Percentiles rank a stretch among this genome's conserved stretches.
phyloP scores from a whole-genome alignment of 805 yeast genomes.

The Saturnispora halmiae region DNA sequence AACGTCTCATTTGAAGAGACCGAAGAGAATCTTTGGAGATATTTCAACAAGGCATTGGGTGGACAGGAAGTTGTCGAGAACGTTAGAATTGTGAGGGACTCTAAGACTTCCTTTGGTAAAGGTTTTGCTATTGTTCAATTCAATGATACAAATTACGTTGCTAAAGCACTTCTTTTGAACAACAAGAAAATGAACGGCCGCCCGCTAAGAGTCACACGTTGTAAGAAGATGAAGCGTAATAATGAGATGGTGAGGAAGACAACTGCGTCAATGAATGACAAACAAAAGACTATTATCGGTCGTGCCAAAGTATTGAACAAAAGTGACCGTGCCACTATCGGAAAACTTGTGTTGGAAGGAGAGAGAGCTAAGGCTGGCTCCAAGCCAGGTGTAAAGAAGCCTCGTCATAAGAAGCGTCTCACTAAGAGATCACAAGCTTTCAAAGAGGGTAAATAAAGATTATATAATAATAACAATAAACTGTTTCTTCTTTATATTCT shows the following conservation, averaged over 20 bases:
- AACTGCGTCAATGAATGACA: slow-evolving; percentile 39
- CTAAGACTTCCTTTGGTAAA: slow-evolving; percentile 91
- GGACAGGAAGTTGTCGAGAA: slow-evolving; percentile 47
- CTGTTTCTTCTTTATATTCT: no score
- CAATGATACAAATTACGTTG: slow-evolving; percentile 59
- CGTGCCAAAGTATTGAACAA: slow-evolving; percentile 73
- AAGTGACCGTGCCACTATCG: slow-evolving; percentile 67
- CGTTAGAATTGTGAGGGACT: slow-evolving; percentile 84
- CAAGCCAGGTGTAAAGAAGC: slow-evolving; percentile 47
- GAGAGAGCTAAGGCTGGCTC: slow-evolving; percentile 65
- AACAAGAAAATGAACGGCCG: slow-evolving; percentile 54
- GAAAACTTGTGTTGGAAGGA: slow-evolving; percentile 59
- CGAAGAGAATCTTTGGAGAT: slow-evolving; percentile 83
- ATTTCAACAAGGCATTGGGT: slow-evolving; percentile 52
- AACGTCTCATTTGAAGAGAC: slow-evolving; percentile 87
- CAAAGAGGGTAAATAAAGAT: slow-evolving; percentile 5
- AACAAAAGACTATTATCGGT: slow-evolving; percentile 69
- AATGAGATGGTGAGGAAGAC: slow-evolving; percentile 16
- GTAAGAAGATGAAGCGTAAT: slow-evolving; percentile 36
- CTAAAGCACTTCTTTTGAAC: slow-evolving; percentile 70
- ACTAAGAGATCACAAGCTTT: slow-evolving; percentile 39
- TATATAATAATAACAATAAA: not conserved
- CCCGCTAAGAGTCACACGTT: slow-evolving; percentile 68
- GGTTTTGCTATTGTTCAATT: slow-evolving; percentile 97
- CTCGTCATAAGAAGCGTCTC: slow-evolving; percentile 45